phyloP scores from a whole-genome alignment of 306 rosid species.

The Cucumis hystrix region DNA sequence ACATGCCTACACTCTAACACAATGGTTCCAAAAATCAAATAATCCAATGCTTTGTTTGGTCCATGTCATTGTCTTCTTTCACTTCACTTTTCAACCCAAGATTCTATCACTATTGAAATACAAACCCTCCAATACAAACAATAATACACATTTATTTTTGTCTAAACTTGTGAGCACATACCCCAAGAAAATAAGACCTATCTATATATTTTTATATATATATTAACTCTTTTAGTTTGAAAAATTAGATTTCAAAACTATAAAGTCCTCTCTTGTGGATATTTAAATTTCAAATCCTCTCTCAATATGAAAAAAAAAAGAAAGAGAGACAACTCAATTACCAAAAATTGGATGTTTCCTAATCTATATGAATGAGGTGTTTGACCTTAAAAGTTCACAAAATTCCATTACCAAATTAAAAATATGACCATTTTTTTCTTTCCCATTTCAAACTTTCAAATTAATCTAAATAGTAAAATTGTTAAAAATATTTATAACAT shows the following conservation, averaged over 20 bases:
- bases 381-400: too few species aligned
- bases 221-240: neutral
- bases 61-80: neutral
- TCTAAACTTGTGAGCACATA: neutral
- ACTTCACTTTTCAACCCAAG: neutral
- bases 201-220: neutral
- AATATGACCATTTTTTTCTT: too few species aligned
- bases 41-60: slow-evolving; percentile 2
- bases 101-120: neutral
- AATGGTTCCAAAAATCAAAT: neutral
- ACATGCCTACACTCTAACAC: neutral
- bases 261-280: neutral
- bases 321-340: neutral
- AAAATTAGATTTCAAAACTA: neutral
- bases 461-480: too few species aligned
- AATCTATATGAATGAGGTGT: too few species aligned
- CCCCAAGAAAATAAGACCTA: neutral
- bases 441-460: too few species aligned
- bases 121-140: neutral
- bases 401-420: too few species aligned
- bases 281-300: neutral
- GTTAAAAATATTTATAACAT: too few species aligned
- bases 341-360: neutral
- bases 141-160: neutral
- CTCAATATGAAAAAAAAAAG: too few species aligned